Conservation (phyloP, 2,329 filamentous ascomycete genomes). For the Fusarium bactridioides region DNA sequence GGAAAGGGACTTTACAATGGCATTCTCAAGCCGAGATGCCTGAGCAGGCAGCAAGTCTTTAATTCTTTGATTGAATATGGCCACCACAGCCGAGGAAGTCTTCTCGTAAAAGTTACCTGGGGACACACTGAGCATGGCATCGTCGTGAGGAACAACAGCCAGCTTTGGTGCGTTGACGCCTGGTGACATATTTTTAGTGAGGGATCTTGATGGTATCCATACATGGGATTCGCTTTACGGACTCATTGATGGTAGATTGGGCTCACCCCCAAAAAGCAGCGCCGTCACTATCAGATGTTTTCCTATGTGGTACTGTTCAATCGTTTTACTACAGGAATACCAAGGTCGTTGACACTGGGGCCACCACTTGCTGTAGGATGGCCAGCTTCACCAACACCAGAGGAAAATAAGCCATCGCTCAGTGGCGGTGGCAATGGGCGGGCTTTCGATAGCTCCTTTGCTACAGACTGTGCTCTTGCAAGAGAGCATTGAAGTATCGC, state of each 20-base stretch:
- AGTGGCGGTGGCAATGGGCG: accelerated
- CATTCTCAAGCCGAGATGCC: neutral
- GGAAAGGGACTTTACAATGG: neutral
- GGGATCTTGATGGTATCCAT: neutral
- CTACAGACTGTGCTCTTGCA: too few species aligned
- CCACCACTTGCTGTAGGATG: neutral
- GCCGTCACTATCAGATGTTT: too few species aligned
- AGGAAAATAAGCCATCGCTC: too few species aligned
- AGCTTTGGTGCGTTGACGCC: neutral
- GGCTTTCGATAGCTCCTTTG: accelerated
- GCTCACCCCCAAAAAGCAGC: neutral
- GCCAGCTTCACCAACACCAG: neutral
- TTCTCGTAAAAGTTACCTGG: accelerated
- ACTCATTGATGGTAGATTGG: too few species aligned
- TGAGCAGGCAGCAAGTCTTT: neutral
- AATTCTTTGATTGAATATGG: neutral
- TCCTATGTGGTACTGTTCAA: neutral
- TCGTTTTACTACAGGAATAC: neutral
- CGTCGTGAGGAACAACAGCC: neutral
- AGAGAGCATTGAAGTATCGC: too few species aligned
- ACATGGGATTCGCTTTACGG: neutral
- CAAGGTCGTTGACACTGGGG: neutral
- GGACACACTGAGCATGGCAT: neutral
- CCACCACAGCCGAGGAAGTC: accelerated
- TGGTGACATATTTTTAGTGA: neutral